Evolutionary conservation across 75 land plant genomes (phyloP).

Genomic region (Sequoia sempervirens): DNA sequence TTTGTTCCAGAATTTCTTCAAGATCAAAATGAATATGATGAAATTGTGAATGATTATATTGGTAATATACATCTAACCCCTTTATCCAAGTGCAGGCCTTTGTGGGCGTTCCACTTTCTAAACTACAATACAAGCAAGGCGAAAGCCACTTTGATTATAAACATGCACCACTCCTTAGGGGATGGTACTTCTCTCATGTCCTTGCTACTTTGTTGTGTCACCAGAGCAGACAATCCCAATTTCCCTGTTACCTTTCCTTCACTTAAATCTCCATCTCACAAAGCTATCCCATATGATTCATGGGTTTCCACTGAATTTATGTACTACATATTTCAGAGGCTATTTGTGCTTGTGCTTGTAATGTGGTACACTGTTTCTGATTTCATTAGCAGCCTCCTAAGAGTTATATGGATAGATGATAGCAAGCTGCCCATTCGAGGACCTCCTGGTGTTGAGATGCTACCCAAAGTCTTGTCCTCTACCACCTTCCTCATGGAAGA

Average conservation of each 20-base stretch:
- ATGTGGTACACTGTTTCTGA: too few relatives aligned
- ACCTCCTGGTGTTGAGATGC: neutral
- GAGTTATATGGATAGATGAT: slow-evolving; percentile 43
- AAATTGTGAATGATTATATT: too few relatives aligned
- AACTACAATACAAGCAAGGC: slow-evolving; percentile 42
- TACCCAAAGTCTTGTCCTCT: neutral
- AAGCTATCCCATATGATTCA: too few relatives aligned
- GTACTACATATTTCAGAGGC: slow-evolving; percentile 24
- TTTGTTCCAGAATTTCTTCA: too few relatives aligned
- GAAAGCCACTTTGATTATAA: slow-evolving; percentile 30
- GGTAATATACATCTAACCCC: too few relatives aligned
- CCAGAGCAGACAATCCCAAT: too few relatives aligned
- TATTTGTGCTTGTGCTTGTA: slow-evolving; percentile 11
- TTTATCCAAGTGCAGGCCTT: neutral
- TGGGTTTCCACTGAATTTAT: slow-evolving; percentile 54
- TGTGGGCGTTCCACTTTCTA: slow-evolving; percentile 12
- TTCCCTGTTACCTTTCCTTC: too few relatives aligned
- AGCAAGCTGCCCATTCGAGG: slow-evolving; percentile 60
- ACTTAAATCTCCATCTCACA: too few relatives aligned
- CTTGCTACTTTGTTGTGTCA: too few relatives aligned
- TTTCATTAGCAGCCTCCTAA: slow-evolving; percentile 20
- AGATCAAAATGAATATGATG: too few relatives aligned
- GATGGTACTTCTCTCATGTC: too few relatives aligned
- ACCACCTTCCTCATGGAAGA: slow-evolving; percentile 29
- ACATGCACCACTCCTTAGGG: slow-evolving; percentile 54